Base-by-base conservation (phyloP, 352 stramenopile genomes). In the Globisporangium abappressorium region DNA sequence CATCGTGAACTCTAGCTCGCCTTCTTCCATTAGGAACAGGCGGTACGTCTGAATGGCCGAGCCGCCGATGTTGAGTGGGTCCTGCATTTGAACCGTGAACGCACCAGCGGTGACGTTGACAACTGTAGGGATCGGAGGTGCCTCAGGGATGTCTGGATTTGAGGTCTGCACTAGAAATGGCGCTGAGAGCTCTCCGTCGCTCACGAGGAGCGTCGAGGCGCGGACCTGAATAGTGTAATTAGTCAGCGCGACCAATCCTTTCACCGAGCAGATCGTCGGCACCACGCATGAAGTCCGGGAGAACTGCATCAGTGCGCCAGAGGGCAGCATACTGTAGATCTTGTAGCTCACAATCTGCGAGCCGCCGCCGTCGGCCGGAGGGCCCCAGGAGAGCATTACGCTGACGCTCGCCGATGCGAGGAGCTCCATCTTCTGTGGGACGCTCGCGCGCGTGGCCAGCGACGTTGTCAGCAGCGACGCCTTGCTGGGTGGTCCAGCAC, bases 1-100 rank as follows among this genome's bases (percentile, higher is more conserved):
- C 9, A 72, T 34, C 1, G 34, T 28, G 51, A 81, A 85, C 0
- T 68, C 72, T 4, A 28, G 1, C 7, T 78, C 72, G 0, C 57
- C 59, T 0, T 78, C 59, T 9, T 64, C 71, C 24, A 69, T 71
- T 0, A 84, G 62, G 22, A 73, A 85, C 24, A 92, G 51, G 7
- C 64, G 59, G 62, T 87, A 90, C 47, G 69, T 22, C 20, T 77
- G 60, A 1, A 89, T 83, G n/a, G 65, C 63, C 0, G 78, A 77
- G 0, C 80, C 82, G 15, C 80, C 84, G 20, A 83, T 24, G 28
- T 91, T 88, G 12, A 75, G 5, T 0, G 80, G 76, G 11, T 78
- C 74, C 51, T 76, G 78, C 82, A 91, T 91, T 54, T 59, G 20
- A 11, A 87, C 74, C 1, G 64, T 85, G 69, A 91, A 85, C 8